Percentiles rank a stretch among this genome's conserved stretches.
These are phyloP conservation scores for Falciphora oryzae DNA, from an alignment of 2,329 filamentous ascomycete species.

Conservation along the genomic window DNA sequence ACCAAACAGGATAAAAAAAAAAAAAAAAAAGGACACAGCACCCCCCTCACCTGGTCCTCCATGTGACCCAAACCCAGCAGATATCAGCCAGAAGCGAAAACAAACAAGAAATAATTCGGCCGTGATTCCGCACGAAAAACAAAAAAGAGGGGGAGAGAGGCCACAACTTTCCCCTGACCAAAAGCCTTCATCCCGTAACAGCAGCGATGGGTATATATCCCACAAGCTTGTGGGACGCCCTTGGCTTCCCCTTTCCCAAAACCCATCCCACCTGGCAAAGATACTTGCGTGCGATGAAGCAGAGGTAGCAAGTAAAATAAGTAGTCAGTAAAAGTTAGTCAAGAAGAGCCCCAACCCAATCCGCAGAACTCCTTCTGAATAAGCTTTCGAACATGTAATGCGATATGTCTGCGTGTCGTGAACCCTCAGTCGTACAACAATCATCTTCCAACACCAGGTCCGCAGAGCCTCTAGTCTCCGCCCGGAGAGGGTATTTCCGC, in stretches of 20 bases:
- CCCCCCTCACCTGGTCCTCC: background rate
- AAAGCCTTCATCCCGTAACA: background rate
- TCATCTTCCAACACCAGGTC: slow-evolving; percentile 3
- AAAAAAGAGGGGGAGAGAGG: background rate
- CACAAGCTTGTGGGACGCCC: background rate
- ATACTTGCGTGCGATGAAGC: background rate
- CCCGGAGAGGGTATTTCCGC: background rate
- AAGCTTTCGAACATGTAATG: slow-evolving; percentile 10
- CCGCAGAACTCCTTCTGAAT: slow-evolving; percentile 8
- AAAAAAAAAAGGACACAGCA: background rate
- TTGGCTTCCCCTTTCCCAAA: background rate
- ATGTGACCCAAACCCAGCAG: background rate
- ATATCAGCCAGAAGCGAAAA: background rate
- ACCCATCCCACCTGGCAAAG: background rate
- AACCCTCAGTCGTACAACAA: slow-evolving; percentile 9
- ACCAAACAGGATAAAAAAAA: no score
- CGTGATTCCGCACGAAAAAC: background rate
- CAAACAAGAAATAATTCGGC: background rate
- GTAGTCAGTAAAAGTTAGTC: slow-evolving; percentile 5
- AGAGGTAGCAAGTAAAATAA: background rate
- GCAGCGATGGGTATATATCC: background rate
- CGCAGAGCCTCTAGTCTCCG: background rate
- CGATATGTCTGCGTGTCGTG: slow-evolving; percentile 8
- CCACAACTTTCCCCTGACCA: background rate
- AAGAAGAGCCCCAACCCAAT: slow-evolving; percentile 7